phyloP scores from a whole-genome alignment of 1,139 yeast species.

The Meyerozyma athensensis region DNA sequence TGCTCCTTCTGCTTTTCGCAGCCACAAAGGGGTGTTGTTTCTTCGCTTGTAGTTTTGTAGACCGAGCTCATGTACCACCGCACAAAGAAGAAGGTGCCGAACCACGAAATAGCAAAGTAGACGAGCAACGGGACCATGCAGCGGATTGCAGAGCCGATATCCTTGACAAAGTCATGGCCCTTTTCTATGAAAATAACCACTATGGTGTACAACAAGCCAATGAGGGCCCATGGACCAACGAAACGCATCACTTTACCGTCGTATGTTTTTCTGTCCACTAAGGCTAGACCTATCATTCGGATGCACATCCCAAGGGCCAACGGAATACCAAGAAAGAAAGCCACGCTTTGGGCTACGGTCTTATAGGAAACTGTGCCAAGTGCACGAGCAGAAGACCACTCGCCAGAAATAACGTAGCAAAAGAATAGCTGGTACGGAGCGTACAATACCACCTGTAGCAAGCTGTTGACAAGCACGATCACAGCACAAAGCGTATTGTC shows the following conservation, averaged over 20 bases:
- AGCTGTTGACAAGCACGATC: constrained; percentile 47
- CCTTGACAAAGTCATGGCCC: constrained; percentile 46
- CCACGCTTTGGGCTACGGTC: constrained; percentile 49
- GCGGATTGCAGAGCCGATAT: constrained; percentile 47
- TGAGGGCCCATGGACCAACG: constrained; percentile 46
- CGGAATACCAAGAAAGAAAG: constrained; percentile 52
- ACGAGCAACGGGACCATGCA: constrained; percentile 48
- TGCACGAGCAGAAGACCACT: constrained; percentile 11
- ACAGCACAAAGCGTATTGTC: constrained; percentile 49
- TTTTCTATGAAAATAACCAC: constrained; percentile 49
- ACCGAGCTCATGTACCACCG: constrained; percentile 17
- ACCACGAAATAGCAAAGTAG: constrained; percentile 49
- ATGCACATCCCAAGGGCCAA: constrained; percentile 42
- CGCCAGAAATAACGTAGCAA: constrained; percentile 35
- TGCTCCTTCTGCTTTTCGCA: constrained; percentile 25
- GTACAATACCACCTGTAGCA: constrained; percentile 49
- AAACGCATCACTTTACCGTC: too few species aligned
- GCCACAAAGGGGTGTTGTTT: constrained; percentile 25
- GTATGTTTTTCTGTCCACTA: constrained; percentile 23
- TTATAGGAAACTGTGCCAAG: constrained; percentile 26
- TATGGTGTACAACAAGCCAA: constrained; percentile 51
- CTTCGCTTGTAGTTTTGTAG: background rate
- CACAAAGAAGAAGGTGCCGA: constrained; percentile 37
- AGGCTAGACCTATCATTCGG: constrained; percentile 24
- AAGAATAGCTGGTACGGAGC: constrained; percentile 52